These are phyloP conservation scores for Tolypocladium cylindrosporum DNA, from an alignment of 2,329 filamentous ascomycete species.

Conservation along the genomic window DNA sequence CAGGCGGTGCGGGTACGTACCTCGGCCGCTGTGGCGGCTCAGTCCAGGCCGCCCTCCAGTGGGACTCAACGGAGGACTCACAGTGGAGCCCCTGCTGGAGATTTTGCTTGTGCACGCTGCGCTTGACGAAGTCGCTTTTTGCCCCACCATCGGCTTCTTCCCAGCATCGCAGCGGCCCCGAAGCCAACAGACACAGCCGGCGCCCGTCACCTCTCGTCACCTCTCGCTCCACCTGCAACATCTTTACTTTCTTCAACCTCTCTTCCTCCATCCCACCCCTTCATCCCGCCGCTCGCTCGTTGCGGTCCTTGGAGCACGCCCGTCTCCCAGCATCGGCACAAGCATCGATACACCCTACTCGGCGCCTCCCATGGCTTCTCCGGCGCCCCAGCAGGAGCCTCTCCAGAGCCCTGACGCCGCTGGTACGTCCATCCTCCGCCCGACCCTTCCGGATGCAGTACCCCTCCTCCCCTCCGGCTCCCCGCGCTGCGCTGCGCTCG, in stretches of 20 bases:
- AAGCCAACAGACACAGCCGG: not conserved
- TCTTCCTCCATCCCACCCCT: not conserved
- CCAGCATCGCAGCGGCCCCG: not conserved
- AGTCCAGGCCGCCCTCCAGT: not conserved
- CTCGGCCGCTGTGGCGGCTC: not conserved
- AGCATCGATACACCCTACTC: not conserved
- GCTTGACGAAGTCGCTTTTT: not conserved
- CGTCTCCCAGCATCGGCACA: not conserved
- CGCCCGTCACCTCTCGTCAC: not conserved
- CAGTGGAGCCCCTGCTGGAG: not conserved
- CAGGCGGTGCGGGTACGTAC: not conserved
- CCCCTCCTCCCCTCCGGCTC: not conserved
- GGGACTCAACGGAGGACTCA: not conserved
- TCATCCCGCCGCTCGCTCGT: not conserved
- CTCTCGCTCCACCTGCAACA: not conserved
- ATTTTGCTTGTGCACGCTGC: not conserved
- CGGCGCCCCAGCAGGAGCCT: constrained; percentile 4
- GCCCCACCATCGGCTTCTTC: not conserved
- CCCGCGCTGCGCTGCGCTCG: not conserved
- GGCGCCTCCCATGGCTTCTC: constrained; percentile 4
- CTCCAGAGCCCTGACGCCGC: constrained; percentile 5
- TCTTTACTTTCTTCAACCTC: not conserved
- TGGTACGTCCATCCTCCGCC: constrained; percentile 5
- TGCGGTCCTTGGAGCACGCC: not conserved
- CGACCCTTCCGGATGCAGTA: constrained; percentile 5